Evolutionary conservation across 108 stramenopile genomes (phyloP).

Genomic region (Fistulifera solaris): DNA sequence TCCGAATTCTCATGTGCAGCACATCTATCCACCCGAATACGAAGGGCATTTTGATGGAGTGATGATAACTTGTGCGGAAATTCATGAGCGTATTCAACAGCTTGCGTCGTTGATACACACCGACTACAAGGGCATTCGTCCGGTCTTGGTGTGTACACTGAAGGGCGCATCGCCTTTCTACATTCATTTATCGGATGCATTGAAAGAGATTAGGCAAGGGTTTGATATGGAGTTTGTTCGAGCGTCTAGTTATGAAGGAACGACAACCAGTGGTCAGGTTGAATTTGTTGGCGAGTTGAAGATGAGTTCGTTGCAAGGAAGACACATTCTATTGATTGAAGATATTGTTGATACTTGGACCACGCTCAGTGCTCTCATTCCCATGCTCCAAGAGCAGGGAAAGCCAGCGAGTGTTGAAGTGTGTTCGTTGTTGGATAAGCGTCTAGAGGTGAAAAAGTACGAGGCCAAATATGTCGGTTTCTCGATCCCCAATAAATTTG

Average conservation of each 20-base stretch:
- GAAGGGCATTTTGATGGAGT: slow-evolving; percentile 39
- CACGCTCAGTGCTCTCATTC: slow-evolving; percentile 34
- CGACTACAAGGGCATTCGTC: slow-evolving; percentile 44
- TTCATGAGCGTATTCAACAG: slow-evolving; percentile 14
- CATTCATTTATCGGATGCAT: slow-evolving; percentile 32
- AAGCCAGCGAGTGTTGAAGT: slow-evolving; percentile 28
- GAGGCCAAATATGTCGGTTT: slow-evolving; percentile 52
- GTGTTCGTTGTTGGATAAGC: slow-evolving; percentile 37
- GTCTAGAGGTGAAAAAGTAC: slow-evolving; percentile 14
- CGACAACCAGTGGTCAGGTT: slow-evolving; percentile 25
- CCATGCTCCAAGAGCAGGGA: slow-evolving; percentile 17
- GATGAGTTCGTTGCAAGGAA: slow-evolving; percentile 17
- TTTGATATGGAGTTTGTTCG: slow-evolving; percentile 48
- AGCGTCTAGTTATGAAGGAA: slow-evolving; percentile 40
- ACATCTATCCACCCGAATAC: slow-evolving; percentile 42
- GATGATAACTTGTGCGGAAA: slow-evolving; percentile 30
- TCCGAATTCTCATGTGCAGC: too few species aligned
- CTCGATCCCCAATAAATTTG: slow-evolving; percentile 52
- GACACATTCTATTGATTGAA: slow-evolving; percentile 50
- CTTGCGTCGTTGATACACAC: slow-evolving; percentile 30
- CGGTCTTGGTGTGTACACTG: slow-evolving; percentile 43
- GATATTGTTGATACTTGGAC: slow-evolving; percentile 69
- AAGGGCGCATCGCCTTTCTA: slow-evolving; percentile 48
- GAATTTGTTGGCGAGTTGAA: slow-evolving; percentile 13
- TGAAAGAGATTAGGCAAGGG: slow-evolving; percentile 36